A percentile compares a stretch with the other conserved stretches of the same genome.
These are phyloP conservation scores for Dendrostoma leiphaemia DNA, from an alignment of 2,329 filamentous ascomycete genomes.

Conservation along the genomic window DNA sequence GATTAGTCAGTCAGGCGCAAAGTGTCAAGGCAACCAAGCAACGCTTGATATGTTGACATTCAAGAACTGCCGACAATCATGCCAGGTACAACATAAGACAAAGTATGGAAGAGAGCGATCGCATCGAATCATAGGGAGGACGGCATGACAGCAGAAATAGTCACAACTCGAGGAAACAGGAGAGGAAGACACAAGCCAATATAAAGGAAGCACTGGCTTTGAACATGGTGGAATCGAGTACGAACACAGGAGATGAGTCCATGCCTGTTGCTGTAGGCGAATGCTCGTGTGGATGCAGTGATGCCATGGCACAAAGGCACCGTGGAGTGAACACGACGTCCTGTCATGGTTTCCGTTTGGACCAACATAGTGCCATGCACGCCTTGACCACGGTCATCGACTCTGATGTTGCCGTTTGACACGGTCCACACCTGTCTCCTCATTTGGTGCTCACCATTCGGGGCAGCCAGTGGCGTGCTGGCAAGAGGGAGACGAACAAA, in stretches of 20 bases:
- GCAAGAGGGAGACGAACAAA: not conserved
- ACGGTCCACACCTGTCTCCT: not conserved
- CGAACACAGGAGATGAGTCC: constrained; percentile 22
- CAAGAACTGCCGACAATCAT: not conserved
- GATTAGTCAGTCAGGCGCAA: constrained; percentile 3
- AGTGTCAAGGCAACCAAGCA: not conserved
- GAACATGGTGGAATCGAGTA: not conserved
- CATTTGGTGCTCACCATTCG: not conserved
- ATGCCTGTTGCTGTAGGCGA: constrained; percentile 18
- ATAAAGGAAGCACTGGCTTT: constrained; percentile 10
- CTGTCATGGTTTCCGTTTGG: constrained; percentile 12
- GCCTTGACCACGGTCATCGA: constrained; percentile 2
- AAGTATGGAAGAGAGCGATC: not conserved
- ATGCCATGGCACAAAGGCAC: constrained; percentile 14
- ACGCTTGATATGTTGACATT: not conserved
- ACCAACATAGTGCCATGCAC: constrained; percentile 1
- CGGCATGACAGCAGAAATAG: not conserved
- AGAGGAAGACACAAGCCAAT: constrained; percentile 1
- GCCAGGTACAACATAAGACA: constrained; percentile 6
- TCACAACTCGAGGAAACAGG: not conserved
- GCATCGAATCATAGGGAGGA: not conserved
- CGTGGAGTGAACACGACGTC: constrained; percentile 4
- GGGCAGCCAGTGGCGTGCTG: not conserved
- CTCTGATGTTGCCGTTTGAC: constrained; percentile 1
- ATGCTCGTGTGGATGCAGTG: constrained; percentile 12